Base-by-base conservation (phyloP, 108 stramenopile species). In the Aurantiochytrium sp. region DNA sequence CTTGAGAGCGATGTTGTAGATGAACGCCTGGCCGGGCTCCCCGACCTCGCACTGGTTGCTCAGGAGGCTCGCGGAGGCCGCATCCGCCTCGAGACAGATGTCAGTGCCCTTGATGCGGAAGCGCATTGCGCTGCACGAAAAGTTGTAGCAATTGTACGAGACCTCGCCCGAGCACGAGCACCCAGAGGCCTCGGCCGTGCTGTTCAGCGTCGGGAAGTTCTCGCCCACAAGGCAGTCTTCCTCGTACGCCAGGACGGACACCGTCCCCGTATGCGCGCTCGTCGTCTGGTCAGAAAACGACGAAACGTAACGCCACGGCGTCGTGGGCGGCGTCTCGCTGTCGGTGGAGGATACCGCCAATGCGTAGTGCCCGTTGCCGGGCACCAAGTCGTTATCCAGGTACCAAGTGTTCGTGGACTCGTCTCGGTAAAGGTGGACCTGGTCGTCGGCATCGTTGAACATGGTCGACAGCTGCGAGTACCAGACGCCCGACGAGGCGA, bases 331-430 rank as follows among this genome's bases (percentile, higher is more conserved):
- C 21, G 24, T 41, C 12, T 48, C 45, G 39, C 73, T 81, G 6
- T 81, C 42, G 6, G 36, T 24, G 30, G 21, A 22, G 12, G 42
- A 24, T 48, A 48, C 39, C 12, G 73, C 73, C 12, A 27, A 21
- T 19, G 73, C 73, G 24, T 39, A 81, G 45, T 48, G 30, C 6
- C 73, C 73, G 24, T 81, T 81, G 36, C 42, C 39, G 6, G 73
- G 73, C 19, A 48, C 73, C 12, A 48, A 12, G 45, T 81, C 73
- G 12, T 24, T 81, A 42, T 81, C 73, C 42, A 81, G 50, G 73
- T 81, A 81, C 73, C 73, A 81, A 22, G 73, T 81, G 42, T 48
- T 41, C 17, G 36, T 48, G 17, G 73, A 39, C n/a, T 81, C 73
- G 30, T 81, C 73, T 8, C 39, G 73, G 39, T 81, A 81, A 12